These are phyloP conservation scores for Discostella stelligeroides DNA, from an alignment of 108 stramenopile genomes.

Conservation along the genomic window DNA sequence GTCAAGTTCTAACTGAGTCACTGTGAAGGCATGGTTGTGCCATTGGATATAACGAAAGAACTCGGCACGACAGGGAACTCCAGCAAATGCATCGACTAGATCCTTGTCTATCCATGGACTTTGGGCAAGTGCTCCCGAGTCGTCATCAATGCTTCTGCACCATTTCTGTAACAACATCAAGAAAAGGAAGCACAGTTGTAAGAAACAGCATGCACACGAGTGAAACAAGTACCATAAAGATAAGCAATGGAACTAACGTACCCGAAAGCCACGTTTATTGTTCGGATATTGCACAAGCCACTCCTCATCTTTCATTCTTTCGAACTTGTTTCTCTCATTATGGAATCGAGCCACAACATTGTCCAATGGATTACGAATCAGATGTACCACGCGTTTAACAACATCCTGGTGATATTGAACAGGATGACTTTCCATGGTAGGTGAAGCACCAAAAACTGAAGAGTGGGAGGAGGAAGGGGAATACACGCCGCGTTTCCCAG, in stretches of 20 bases:
- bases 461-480: neutral
- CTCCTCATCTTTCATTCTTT: slow-evolving; percentile 15
- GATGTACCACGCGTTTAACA: slow-evolving; percentile 42
- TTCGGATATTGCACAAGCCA: slow-evolving; percentile 44
- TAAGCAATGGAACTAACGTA: neutral
- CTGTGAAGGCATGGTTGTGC: slow-evolving; percentile 56
- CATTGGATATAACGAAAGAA: slow-evolving; percentile 46
- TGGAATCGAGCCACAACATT: slow-evolving; percentile 55
- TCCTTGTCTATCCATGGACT: slow-evolving; percentile 39
- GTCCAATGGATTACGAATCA: slow-evolving; percentile 49
- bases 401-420: slow-evolving; percentile 26
- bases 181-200: neutral
- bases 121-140: neutral
- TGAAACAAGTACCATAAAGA: no score
- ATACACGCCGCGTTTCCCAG: slow-evolving; percentile 24
- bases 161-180: slow-evolving; percentile 19
- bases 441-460: neutral
- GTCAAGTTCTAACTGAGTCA: slow-evolving; percentile 35
- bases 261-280: slow-evolving; percentile 35
- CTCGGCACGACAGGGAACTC: slow-evolving; percentile 44
- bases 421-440: neutral
- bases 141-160: slow-evolving; percentile 52
- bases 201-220: neutral
- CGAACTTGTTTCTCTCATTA: slow-evolving; percentile 26
- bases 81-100: slow-evolving; percentile 19